These are phyloP conservation scores for Porogramme epimiltina DNA, from an alignment of 1,284 basidiomycete genomes.

Conservation along the genomic window DNA sequence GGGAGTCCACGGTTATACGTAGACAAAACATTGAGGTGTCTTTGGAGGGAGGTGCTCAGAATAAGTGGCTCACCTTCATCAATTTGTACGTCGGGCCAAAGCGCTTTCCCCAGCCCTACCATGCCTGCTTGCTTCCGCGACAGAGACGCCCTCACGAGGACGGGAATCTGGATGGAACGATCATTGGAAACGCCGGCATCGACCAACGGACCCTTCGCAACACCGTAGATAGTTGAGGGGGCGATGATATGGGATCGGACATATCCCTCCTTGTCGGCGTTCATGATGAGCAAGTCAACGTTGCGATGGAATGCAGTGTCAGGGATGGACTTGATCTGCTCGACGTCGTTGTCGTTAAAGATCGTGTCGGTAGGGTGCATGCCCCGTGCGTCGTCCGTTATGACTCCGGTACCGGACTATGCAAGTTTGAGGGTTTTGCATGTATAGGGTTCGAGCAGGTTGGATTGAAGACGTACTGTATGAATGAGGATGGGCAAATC, in stretches of 20 bases:
- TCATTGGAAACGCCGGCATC: conserved; percentile 39
- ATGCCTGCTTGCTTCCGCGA: conserved; percentile 36
- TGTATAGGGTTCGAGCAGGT: neutral
- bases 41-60: neutral
- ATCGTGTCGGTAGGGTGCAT: conserved; percentile 30
- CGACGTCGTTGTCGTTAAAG: conserved; percentile 39
- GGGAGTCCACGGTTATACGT: too few species aligned
- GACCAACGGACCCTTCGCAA: conserved; percentile 36
- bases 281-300: conserved; percentile 33
- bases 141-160: conserved; percentile 31
- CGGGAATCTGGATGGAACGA: conserved; percentile 41
- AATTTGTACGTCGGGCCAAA: conserved; percentile 35
- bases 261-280: conserved; percentile 40
- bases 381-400: conserved; percentile 36
- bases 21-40: too few species aligned
- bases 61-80: conserved; percentile 31
- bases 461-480: conserved; percentile 39
- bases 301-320: conserved; percentile 36
- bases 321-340: conserved; percentile 36
- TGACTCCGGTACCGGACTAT: conserved; percentile 46
- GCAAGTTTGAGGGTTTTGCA: neutral
- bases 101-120: conserved; percentile 31
- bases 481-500: conserved; percentile 49
- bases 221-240: conserved; percentile 43
- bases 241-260: conserved; percentile 39